Evolutionary conservation across 208 protist genomes (phyloP), one percentile per base, ranked within the genome.

Genomic region (Trypanosoma congolense): DNA sequence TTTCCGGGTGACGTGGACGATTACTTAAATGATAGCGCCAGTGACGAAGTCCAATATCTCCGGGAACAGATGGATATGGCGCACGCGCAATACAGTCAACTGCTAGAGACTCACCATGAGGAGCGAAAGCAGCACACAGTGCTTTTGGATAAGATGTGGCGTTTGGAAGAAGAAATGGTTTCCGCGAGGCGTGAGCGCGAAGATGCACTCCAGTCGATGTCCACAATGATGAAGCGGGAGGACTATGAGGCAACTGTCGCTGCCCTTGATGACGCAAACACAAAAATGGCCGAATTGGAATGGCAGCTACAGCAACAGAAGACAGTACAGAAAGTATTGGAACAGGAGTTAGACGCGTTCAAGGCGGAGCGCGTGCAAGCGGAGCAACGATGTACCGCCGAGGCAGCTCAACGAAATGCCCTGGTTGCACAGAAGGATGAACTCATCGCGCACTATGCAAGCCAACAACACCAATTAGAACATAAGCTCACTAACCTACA

Each of bases 81-180:
- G 21, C 62, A 77, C 50, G 73, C 70, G 16, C 55, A 55, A 45
- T 65, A 77, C 33, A 49, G 61, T n/a, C 25, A 69, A 31, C 59
- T 74, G 12, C 56, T 72, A 22, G 54, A 55, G n/a, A 68, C 77
- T 29, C 72, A 87, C 33, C 58, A 86, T 48, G 72, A 56, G 48
- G 79, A 91, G 59, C 75, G 75, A 46, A 48, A 33, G 42, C 42
- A 69, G 54, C 77, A 91, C 62, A 65, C 79, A 3, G 6, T 55
- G 18, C 56, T 91, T 38, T 62, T 77, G 40, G 83, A 91, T 63
- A 70, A 75, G 4, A 85, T 87, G 73, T 91, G 83, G 83, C 44
- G 45, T 4, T 49, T 87, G 41, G 83, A 91, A 64, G 49, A 71
- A 21, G 57, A 80, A 31, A 73, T 64, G 33, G 80, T 80, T 24